Conservation (phyloP, 2,329 filamentous ascomycete genomes). For the Xylaria sp. region DNA sequence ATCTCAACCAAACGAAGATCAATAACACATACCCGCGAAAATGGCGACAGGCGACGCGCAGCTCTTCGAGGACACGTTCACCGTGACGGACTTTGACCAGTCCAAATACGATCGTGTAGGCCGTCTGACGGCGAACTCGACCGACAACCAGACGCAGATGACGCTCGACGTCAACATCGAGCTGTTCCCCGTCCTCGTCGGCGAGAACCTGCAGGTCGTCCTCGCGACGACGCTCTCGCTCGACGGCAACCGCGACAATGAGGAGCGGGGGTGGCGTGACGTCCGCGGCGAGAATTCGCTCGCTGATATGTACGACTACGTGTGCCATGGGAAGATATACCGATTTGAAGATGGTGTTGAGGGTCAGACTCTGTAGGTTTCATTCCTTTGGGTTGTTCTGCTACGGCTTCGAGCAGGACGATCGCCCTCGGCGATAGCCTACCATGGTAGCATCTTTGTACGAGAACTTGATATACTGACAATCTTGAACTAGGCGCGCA, state of each 20-base stretch:
- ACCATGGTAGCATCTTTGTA: not conserved
- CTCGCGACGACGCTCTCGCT: constrained; percentile 85
- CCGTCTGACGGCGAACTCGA: constrained; percentile 78
- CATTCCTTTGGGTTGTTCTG: not conserved
- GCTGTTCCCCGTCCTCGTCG: constrained; percentile 77
- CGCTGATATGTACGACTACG: constrained; percentile 85
- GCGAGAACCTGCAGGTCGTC: constrained; percentile 80
- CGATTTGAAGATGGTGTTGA: constrained; percentile 81
- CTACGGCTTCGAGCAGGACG: not conserved
- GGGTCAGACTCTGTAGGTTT: constrained; percentile 81
- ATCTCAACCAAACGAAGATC: not conserved
- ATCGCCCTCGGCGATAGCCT: not conserved
- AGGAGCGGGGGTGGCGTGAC: constrained; percentile 75
- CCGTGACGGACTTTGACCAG: constrained; percentile 76
- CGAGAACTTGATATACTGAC: constrained; percentile 5
- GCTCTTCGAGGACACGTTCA: constrained; percentile 93
- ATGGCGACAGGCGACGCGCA: constrained; percentile 78
- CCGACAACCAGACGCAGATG: constrained; percentile 76
- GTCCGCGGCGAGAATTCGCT: constrained; percentile 65
- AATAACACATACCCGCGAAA: not conserved
- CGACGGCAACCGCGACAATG: constrained; percentile 42
- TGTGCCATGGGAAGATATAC: constrained; percentile 88
- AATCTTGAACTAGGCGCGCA: constrained; percentile 69
- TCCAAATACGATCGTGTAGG: constrained; percentile 95
- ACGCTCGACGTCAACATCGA: constrained; percentile 94